Base-by-base conservation (phyloP, 2,329 filamentous ascomycete species). In the Tolypocladium ophioglossoides region DNA sequence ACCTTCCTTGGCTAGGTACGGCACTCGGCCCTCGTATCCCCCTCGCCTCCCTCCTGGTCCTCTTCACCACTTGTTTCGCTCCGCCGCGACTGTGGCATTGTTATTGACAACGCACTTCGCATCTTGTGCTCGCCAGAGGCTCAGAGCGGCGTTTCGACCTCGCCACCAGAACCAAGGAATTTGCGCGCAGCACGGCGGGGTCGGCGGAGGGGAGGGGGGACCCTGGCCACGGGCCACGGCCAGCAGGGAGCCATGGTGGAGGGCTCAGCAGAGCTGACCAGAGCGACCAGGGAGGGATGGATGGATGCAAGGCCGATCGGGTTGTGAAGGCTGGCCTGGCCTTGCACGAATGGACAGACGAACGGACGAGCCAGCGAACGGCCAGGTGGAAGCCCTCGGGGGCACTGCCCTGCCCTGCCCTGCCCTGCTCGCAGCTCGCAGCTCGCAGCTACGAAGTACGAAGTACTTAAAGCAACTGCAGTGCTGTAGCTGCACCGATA, bases 121-220 rank as follows among this genome's bases (percentile, higher is more conserved):
- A 27, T 46, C 34, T 44, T 46, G 51, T 46, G 40, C 41, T 46
- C 51, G n/a, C 27, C 41, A 32, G 39, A 37, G n/a, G 20, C n/a
- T 44, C 27, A 22, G 47, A 14, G 51, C 51, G 51, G 51, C 51
- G 51, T 49, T 20, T 47, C 39, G n/a, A 20, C n/a, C 49, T 55
- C 53, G 52, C 53, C 52, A 54, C 52, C 32, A 38, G 52, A 53
- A 49, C 51, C 55, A 59, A 55, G 54, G 22, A 53, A 50, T 55
- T 57, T 56, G 52, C 55, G 53, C 44, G 35, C 47, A 55, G 44
- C 51, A 37, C 50, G 32, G 50, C 54, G 51, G 51, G 51, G 47
- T 44, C 47, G 32, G 50, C 18, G 39, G 44, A 51, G 20, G 51
- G 47, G 50, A 32, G 40, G 46, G 14, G 52, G 47, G 47, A 38